Base-by-base conservation (phyloP, 2,329 filamentous ascomycete species). In the Aureobasidium sp. region DNA sequence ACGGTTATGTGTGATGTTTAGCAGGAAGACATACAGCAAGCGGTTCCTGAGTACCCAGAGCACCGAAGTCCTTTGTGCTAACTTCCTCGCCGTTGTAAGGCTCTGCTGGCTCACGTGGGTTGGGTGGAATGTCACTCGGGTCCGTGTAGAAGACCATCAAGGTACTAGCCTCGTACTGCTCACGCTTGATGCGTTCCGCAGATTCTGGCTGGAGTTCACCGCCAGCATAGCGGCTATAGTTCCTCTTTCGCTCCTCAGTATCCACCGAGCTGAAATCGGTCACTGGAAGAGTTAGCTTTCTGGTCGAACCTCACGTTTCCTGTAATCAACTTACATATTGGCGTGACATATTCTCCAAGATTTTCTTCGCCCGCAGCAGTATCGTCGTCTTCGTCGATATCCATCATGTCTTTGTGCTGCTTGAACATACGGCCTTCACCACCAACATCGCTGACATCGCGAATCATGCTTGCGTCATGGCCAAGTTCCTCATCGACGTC, bases 391-490 rank as follows among this genome's bases (percentile, higher is more conserved):
- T 83, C 83, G 11, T 85, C 81, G 0, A 85, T 81, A 2, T 83
- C 81, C 46, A 87, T 84, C 77, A 87, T 84, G 51, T 88, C 86
- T 68, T 89, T 74, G 61, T 80, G 77, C 63, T 78, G 75, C 66
- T 79, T 80, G 71, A 80, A 76, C 75, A 79, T 78, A 43, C 75
- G 75, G 35, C 78, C 78, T 67, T 80, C 89, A 5, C 84, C 85
- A 53, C 84, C 84, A 67, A 89, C 86, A 69, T 91, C 88, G 31
- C 82, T 81, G 4, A 86, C 86, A 70, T 91, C 87, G 51, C 84
- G 83, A 42, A 86, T 81, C 79, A 89, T 85, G 67, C 84, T 87
- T 60, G 80, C 78, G 58, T 83, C 81, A 60, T 87, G 81, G 57
- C 84, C 86, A 61, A 85, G 79, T 65, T 90, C 86, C 69, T 91